These are phyloP conservation scores for Trypanosoma brucei DNA, from an alignment of 208 protist genomes.

Conservation along the genomic window DNA sequence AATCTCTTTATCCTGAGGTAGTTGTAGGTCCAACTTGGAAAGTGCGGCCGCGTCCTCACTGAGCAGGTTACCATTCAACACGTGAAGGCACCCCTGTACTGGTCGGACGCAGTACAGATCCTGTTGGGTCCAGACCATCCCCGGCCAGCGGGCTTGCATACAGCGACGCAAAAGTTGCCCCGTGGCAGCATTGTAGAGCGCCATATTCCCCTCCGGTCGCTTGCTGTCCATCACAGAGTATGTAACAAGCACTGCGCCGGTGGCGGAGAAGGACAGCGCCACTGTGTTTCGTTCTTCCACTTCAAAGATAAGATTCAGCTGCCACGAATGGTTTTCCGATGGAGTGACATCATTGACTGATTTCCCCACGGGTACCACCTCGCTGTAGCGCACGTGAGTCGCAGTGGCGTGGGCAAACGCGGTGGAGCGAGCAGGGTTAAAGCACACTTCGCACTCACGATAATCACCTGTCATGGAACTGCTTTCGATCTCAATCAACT, in stretches of 20 bases:
- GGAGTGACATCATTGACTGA: conserved; percentile 13
- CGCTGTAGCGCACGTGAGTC: conserved; percentile 61
- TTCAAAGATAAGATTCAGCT: conserved; percentile 45
- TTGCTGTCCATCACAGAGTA: conserved; percentile 80
- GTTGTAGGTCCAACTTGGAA: conserved; percentile 70
- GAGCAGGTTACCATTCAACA: conserved; percentile 45
- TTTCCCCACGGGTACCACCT: conserved; percentile 30
- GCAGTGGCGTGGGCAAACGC: conserved; percentile 79
- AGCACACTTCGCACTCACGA: conserved; percentile 71
- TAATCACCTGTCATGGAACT: conserved; percentile 65
- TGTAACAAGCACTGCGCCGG: conserved; percentile 64
- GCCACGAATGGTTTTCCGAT: conserved; percentile 15
- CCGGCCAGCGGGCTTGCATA: conserved; percentile 80
- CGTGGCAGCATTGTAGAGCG: conserved; percentile 46
- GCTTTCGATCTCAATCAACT: conserved; percentile 38
- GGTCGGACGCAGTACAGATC: conserved; percentile 63
- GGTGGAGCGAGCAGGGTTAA: conserved; percentile 45
- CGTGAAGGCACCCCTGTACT: conserved; percentile 70
- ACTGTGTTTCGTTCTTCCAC: conserved; percentile 60
- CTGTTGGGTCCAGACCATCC: conserved; percentile 63
- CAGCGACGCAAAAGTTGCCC: conserved; percentile 52
- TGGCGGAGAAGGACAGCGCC: conserved; percentile 59
- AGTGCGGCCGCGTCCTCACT: conserved; percentile 25
- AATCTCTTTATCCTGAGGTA: conserved; percentile 78
- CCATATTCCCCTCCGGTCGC: conserved; percentile 76